These are phyloP conservation scores for Toxoplasma gondii DNA, from an alignment of 169 alveolate species.

Conservation along the genomic window DNA sequence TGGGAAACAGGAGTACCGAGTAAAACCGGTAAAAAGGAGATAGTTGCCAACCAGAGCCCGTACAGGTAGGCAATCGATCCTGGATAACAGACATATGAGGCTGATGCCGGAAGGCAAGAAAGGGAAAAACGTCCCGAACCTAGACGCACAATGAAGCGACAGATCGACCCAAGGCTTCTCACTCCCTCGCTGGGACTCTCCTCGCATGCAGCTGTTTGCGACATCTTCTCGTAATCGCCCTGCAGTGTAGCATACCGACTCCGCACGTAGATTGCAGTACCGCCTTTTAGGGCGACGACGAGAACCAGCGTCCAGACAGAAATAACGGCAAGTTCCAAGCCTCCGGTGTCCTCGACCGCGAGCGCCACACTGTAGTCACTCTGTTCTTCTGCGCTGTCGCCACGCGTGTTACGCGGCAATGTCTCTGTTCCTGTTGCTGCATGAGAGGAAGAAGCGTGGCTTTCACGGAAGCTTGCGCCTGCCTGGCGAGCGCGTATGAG, in stretches of 20 bases:
- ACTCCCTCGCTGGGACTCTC: not conserved
- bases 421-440: too few species aligned
- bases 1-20: slow-evolving; percentile 3
- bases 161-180: not conserved
- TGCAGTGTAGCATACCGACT: not conserved
- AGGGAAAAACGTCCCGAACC: not conserved
- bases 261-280: not conserved
- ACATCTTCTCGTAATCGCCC: not conserved
- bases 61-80: not conserved
- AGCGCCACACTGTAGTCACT: not conserved
- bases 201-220: not conserved
- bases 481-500: not conserved
- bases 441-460: not conserved
- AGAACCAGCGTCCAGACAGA: not conserved
- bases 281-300: not conserved
- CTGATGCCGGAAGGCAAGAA: not conserved
- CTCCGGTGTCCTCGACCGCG: slow-evolving; percentile 17
- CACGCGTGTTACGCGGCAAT: not conserved
- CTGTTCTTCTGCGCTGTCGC: not conserved
- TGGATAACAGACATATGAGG: not conserved
- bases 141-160: not conserved
- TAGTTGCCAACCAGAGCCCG: not conserved
- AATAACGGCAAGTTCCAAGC: slow-evolving; percentile 24
- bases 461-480: not conserved
- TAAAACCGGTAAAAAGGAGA: not conserved